These are phyloP conservation scores for Backusella luteola DNA, from an alignment of 192 early-diverging fungal genomes.

Conservation along the genomic window DNA sequence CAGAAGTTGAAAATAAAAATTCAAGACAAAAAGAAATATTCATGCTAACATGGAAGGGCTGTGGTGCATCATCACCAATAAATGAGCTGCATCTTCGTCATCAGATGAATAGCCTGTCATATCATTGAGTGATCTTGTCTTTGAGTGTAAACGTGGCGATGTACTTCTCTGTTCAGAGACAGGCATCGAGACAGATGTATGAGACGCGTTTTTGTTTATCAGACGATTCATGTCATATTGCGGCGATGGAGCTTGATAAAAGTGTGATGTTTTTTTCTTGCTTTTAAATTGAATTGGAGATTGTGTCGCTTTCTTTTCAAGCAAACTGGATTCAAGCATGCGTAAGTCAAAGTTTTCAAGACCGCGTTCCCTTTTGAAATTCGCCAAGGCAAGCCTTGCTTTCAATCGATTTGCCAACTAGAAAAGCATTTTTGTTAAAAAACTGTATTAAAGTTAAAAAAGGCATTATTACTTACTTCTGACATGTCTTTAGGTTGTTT, in stretches of 20 bases:
- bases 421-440: neutral
- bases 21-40: neutral
- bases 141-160: neutral
- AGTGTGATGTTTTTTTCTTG: neutral
- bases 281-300: neutral
- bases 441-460: neutral
- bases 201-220: constrained; percentile 14
- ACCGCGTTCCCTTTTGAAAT: constrained; percentile 27
- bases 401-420: constrained; percentile 25
- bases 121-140: neutral
- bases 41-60: neutral
- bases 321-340: constrained; percentile 6
- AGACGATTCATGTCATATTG: neutral
- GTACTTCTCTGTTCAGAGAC: neutral
- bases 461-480: neutral
- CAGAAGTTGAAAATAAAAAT: constrained; percentile 54
- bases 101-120: neutral
- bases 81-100: constrained; percentile 25
- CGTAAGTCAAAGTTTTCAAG: constrained; percentile 17
- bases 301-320: neutral
- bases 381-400: constrained; percentile 25
- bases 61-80: constrained; percentile 30
- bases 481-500: neutral
- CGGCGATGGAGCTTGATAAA: neutral
- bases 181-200: neutral